Percentiles rank a stretch among this genome's conserved stretches.
These are phyloP conservation scores for Fusarium sterilihyphosum DNA, from an alignment of 2,329 filamentous ascomycete species.

Conservation along the genomic window DNA sequence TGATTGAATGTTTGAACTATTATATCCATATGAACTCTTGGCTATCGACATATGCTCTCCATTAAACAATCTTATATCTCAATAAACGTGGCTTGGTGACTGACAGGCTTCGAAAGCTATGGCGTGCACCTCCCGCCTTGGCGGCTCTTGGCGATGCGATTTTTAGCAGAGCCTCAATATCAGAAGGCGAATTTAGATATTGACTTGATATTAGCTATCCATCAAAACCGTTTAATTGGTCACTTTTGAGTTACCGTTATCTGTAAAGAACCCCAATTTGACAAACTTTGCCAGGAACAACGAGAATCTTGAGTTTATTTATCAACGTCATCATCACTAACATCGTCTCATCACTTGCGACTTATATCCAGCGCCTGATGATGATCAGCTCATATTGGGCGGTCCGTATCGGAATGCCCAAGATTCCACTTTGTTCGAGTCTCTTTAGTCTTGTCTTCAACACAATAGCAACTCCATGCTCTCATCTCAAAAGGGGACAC, in stretches of 20 bases:
- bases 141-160: slow-evolving; percentile 2
- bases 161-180: slow-evolving; percentile 8
- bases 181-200: not conserved
- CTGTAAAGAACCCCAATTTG: too few relatives aligned
- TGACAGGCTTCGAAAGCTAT: too few relatives aligned
- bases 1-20: too few relatives aligned
- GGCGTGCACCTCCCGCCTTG: slow-evolving; percentile 10
- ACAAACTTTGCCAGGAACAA: not conserved
- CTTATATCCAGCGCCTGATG: not conserved
- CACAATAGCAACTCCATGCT: not conserved
- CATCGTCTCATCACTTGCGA: too few relatives aligned
- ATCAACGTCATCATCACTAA: not conserved
- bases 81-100: not conserved
- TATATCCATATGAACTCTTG: too few relatives aligned
- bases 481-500: not conserved
- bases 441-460: not conserved
- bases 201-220: not conserved
- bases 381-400: not conserved
- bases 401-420: too few relatives aligned
- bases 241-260: not conserved
- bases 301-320: too few relatives aligned
- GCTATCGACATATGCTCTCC: not conserved
- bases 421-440: not conserved
- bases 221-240: not conserved
- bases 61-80: rapidly evolving